Percentiles rank a stretch among this genome's conserved stretches.
These are phyloP conservation scores for Cinchona pubescens DNA, from an alignment of 257 asterid species.

Conservation along the genomic window DNA sequence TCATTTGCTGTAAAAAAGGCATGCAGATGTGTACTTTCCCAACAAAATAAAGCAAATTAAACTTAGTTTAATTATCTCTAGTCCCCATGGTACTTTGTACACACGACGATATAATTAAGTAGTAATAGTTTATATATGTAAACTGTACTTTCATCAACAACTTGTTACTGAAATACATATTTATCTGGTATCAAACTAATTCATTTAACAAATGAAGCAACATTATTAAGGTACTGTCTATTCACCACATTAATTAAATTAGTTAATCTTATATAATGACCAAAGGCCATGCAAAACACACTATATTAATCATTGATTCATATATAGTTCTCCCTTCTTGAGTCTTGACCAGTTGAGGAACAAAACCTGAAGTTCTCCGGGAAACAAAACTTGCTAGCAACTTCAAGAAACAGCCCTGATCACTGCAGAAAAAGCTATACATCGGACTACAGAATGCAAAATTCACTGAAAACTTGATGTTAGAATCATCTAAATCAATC, in stretches of 20 bases:
- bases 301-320: no score
- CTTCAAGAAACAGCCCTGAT: neutral
- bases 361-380: neutral
- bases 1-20: constrained; percentile 8
- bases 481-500: neutral
- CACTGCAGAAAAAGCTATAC: neutral
- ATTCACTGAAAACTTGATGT: neutral
- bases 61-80: constrained; percentile 5
- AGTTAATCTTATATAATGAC: neutral
- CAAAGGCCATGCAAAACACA: constrained; percentile 22
- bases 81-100: constrained; percentile 1
- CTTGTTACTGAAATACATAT: neutral
- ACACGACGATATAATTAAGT: no score
- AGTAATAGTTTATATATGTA: neutral
- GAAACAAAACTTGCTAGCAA: no score
- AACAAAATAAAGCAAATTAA: neutral
- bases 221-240: neutral
- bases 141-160: constrained; percentile 16
- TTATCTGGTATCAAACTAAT: neutral
- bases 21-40: constrained; percentile 12
- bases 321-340: neutral
- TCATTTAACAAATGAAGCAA: constrained; percentile 3
- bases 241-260: neutral
- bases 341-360: neutral
- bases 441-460: neutral